A percentile compares a stretch with the other conserved stretches of the same genome.
phyloP scores from a whole-genome alignment of 495 filamentous ascomycete genomes.

The Terfezia claveryi region DNA sequence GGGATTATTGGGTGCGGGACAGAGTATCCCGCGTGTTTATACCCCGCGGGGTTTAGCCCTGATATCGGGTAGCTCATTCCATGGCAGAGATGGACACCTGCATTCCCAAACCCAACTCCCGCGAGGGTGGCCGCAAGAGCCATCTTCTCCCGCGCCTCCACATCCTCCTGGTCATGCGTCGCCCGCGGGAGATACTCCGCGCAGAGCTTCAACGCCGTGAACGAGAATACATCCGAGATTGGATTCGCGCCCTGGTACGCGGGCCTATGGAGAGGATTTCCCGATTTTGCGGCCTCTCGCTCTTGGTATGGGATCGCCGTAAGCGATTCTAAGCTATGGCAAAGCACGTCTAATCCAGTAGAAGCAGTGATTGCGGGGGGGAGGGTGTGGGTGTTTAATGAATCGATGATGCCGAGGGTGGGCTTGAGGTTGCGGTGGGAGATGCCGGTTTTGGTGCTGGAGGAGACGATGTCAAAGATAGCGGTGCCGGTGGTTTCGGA shows the following conservation, averaged over 20 bases:
- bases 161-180: constrained; percentile 26
- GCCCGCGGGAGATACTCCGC: constrained; percentile 65
- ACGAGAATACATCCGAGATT: constrained; percentile 85
- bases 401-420: constrained; percentile 88
- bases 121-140: constrained; percentile 81
- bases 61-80: constrained; percentile 95
- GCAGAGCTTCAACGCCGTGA: constrained; percentile 55
- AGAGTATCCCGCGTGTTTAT: constrained; percentile 66
- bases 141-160: constrained; percentile 91
- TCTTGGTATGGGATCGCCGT: constrained; percentile 87
- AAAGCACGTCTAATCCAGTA: constrained; percentile 83
- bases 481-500: constrained; percentile 93
- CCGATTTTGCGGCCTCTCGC: constrained; percentile 48
- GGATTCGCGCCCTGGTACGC: constrained; percentile 96
- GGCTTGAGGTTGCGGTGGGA: constrained; percentile 89
- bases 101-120: constrained; percentile 91
- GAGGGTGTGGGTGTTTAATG: constrained; percentile 87
- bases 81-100: constrained; percentile 90
- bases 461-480: constrained; percentile 82
- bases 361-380: constrained; percentile 71
- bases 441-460: constrained; percentile 81
- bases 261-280: constrained; percentile 74
- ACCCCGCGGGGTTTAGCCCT: constrained; percentile 66
- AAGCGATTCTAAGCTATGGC: constrained; percentile 82
- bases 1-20: constrained; percentile 62